Evolutionary conservation across 1,284 basidiomycete species (phyloP).

Genomic region (Quambalaria eucalypti): DNA sequence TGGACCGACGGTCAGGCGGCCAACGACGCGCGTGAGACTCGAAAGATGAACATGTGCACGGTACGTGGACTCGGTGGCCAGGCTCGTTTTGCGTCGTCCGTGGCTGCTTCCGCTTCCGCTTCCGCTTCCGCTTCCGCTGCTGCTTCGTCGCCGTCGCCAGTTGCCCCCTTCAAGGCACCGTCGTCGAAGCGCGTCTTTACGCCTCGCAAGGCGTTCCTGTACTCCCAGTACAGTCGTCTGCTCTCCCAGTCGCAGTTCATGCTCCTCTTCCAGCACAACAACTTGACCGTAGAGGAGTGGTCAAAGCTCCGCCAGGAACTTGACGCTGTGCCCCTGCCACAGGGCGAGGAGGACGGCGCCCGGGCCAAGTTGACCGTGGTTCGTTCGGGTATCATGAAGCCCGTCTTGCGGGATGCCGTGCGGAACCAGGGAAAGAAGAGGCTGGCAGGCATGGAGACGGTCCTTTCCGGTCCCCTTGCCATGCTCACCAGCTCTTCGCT

Average conservation of each 20-base stretch:
- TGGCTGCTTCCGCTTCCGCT: conserved; percentile 9
- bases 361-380: conserved; percentile 24
- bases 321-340: conserved; percentile 20
- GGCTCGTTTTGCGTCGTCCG: conserved; percentile 12
- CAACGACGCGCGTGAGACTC: conserved; percentile 24
- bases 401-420: conserved; percentile 7
- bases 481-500: conserved; percentile 32
- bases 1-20: conserved; percentile 26
- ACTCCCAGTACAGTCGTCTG: conserved; percentile 29
- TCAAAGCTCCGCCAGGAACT: conserved; percentile 25
- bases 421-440: conserved; percentile 4
- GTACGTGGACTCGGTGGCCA: conserved; percentile 15
- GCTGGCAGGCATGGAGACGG: conserved; percentile 13
- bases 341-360: conserved; percentile 4
- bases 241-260: conserved; percentile 22
- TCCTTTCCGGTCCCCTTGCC: conserved; percentile 32
- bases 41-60: conserved; percentile 43
- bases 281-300: conserved; percentile 29
- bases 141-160: conserved; percentile 2
- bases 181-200: conserved; percentile 10
- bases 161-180: conserved; percentile 5
- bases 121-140: conserved; percentile 7
- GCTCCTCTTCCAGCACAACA: conserved; percentile 35
- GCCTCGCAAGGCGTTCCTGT: conserved; percentile 29
- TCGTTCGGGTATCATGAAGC: conserved; percentile 23